Evolutionary conservation across 768 basidiomycete species (phyloP).

Genomic region (Suillus tomentosus): DNA sequence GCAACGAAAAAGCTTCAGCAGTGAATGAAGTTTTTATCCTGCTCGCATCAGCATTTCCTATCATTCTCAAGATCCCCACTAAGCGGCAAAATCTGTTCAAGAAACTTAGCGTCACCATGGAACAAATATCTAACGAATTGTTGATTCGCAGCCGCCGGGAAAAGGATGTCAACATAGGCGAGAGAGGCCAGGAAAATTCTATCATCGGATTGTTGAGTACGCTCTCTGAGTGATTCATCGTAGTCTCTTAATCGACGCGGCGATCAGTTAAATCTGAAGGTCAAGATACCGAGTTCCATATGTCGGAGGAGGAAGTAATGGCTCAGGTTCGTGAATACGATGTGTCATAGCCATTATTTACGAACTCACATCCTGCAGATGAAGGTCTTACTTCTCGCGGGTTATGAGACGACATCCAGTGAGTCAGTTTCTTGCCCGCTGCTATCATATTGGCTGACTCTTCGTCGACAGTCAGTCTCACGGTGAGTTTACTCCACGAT

Average conservation of each 20-base stretch:
- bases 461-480: neutral
- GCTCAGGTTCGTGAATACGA: neutral
- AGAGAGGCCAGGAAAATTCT: neutral
- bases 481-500: neutral
- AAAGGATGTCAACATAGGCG: neutral
- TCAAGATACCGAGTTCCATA: neutral
- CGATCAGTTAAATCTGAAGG: neutral
- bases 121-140: neutral
- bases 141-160: neutral
- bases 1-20: conserved; percentile 22
- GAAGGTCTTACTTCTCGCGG: neutral
- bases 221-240: neutral
- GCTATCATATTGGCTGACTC: neutral
- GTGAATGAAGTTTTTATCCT: conserved; percentile 24
- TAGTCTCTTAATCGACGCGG: neutral
- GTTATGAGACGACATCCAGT: neutral
- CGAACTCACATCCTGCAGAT: neutral
- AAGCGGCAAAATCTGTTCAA: neutral
- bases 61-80: neutral
- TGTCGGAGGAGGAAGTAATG: neutral
- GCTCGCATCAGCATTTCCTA: neutral
- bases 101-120: neutral
- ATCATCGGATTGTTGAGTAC: neutral
- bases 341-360: neutral
- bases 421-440: neutral